Evolutionary conservation across 257 asterid species (phyloP).

Genomic region (Solanum okadae): DNA sequence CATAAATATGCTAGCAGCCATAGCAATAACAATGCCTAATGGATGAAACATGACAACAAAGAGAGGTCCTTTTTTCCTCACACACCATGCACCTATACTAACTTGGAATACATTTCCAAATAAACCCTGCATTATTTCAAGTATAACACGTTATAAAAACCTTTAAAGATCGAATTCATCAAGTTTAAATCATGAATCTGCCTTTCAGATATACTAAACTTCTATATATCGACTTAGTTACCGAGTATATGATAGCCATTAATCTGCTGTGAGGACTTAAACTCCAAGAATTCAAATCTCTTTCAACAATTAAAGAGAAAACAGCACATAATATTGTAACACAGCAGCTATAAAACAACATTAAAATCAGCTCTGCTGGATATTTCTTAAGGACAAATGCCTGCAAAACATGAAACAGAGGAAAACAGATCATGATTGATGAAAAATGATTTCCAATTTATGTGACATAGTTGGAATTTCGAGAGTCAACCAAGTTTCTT

Average conservation of each 20-base stretch:
- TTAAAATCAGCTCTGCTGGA: constrained; percentile 45
- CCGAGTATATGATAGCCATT: constrained; percentile 52
- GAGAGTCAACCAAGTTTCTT: neutral
- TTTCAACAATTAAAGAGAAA: constrained; percentile 27
- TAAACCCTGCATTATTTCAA: constrained; percentile 24
- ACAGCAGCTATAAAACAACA: constrained; percentile 58
- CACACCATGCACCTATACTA: constrained; percentile 46
- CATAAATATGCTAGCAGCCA: constrained; percentile 29
- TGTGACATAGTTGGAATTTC: neutral
- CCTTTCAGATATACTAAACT: neutral
- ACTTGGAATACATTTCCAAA: constrained; percentile 64
- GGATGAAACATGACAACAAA: constrained; percentile 65
- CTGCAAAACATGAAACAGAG: constrained; percentile 15
- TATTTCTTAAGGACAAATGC: constrained; percentile 52
- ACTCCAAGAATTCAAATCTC: constrained; percentile 44
- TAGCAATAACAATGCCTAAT: constrained; percentile 40
- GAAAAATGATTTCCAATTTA: neutral
- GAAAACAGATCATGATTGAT: neutral
- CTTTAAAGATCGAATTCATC: neutral
- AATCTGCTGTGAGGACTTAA: constrained; percentile 28
- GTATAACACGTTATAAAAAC: neutral
- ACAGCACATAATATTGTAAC: constrained; percentile 38
- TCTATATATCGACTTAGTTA: constrained; percentile 1
- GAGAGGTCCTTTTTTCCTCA: constrained; percentile 53
- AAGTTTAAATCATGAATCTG: neutral